phyloP scores from a whole-genome alignment of 208 protist genomes.

The Trypanosoma brucei region DNA sequence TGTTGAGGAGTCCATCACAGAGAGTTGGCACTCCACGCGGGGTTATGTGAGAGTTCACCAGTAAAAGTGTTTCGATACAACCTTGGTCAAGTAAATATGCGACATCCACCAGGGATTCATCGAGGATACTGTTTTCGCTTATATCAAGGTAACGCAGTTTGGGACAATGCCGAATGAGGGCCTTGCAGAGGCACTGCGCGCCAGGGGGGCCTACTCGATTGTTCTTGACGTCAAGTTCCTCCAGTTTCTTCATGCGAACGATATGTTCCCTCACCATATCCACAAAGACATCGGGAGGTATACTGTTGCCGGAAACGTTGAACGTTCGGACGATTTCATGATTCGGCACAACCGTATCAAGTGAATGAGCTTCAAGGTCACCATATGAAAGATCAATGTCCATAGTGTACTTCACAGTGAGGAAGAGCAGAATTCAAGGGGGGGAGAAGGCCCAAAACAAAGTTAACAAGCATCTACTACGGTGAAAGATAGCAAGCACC shows the following conservation, averaged over 20 bases:
- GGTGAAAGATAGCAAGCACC: not conserved
- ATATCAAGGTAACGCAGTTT: constrained; percentile 70
- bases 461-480: not conserved
- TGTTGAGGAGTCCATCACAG: constrained; percentile 62
- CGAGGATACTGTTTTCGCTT: constrained; percentile 80
- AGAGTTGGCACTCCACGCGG: constrained; percentile 65
- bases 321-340: constrained; percentile 42
- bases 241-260: constrained; percentile 49
- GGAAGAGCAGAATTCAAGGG: not conserved
- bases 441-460: not conserved
- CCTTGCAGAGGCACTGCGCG: constrained; percentile 52
- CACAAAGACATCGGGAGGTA: constrained; percentile 42
- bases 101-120: constrained; percentile 59
- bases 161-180: constrained; percentile 50
- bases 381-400: constrained; percentile 60
- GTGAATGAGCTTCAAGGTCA: constrained; percentile 46
- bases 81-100: constrained; percentile 48
- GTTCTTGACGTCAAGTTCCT: constrained; percentile 76
- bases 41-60: constrained; percentile 79
- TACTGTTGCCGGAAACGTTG: constrained; percentile 78
- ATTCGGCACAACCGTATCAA: constrained; percentile 36
- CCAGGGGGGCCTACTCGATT: constrained; percentile 74
- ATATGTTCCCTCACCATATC: constrained; percentile 51
- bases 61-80: constrained; percentile 50
- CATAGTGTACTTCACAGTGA: constrained; percentile 6